Evolutionary conservation across 2,329 filamentous ascomycete species (phyloP).

Genomic region (Stromatinia cepivora): DNA sequence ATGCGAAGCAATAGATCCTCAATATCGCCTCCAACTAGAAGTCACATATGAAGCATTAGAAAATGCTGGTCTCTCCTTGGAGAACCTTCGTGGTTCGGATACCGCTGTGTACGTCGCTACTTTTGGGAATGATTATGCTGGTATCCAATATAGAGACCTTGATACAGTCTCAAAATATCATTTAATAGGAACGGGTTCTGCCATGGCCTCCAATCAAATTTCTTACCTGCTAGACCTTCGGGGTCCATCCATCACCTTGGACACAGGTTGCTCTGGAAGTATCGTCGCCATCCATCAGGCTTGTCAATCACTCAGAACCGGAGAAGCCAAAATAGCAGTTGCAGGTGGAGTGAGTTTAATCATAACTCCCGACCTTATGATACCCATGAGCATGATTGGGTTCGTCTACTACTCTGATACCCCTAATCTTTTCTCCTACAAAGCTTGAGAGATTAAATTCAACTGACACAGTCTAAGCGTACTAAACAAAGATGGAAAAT

Average conservation of each 20-base stretch:
- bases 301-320: background rate
- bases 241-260: background rate
- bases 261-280: constrained; percentile 3
- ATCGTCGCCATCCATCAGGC: background rate
- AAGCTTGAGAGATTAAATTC: too few species aligned
- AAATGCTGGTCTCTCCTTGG: background rate
- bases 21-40: background rate
- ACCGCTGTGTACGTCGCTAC: constrained; percentile 7
- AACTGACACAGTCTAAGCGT: too few species aligned
- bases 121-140: background rate
- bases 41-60: background rate
- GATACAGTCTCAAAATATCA: background rate
- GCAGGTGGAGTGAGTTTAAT: constrained; percentile 23
- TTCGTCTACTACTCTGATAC: too few species aligned
- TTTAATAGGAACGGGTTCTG: background rate
- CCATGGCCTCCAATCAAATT: background rate
- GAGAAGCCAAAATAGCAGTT: background rate
- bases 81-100: background rate
- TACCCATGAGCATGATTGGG: background rate
- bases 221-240: background rate
- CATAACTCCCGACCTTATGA: constrained; percentile 8
- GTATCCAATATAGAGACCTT: background rate
- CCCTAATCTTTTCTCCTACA: too few species aligned
- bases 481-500: background rate
- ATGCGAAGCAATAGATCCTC: background rate